These are phyloP conservation scores for Fusarium aywerte DNA, from an alignment of 2,329 filamentous ascomycete genomes.

Conservation along the genomic window DNA sequence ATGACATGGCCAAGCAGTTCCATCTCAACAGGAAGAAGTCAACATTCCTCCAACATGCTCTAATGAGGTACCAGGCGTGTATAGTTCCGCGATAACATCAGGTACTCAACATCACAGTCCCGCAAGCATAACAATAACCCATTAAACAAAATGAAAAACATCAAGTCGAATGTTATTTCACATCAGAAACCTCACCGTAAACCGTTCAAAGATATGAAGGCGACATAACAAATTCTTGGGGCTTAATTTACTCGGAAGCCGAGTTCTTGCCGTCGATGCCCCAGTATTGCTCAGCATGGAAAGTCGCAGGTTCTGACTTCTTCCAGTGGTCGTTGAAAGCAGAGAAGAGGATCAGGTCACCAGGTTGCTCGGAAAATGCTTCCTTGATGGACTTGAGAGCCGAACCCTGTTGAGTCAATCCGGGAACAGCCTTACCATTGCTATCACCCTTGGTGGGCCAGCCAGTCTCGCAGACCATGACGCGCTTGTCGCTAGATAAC, in stretches of 20 bases:
- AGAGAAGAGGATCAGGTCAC: constrained; percentile 76
- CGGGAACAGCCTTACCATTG: constrained; percentile 77
- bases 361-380: constrained; percentile 62
- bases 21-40: constrained; percentile 4
- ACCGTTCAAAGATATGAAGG: constrained; percentile 11
- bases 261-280: constrained; percentile 60
- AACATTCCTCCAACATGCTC: constrained; percentile 1
- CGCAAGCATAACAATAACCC: background rate
- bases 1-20: background rate
- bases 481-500: constrained; percentile 63
- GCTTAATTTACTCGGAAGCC: constrained; percentile 29
- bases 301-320: constrained; percentile 67
- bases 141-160: constrained; percentile 7
- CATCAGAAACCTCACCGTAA: constrained; percentile 6
- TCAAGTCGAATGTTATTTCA: background rate
- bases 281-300: constrained; percentile 81
- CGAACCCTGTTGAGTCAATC: constrained; percentile 69
- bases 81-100: constrained; percentile 16
- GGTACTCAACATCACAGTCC: background rate
- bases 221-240: constrained; percentile 18
- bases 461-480: constrained; percentile 83
- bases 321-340: constrained; percentile 88
- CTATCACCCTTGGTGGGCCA: constrained; percentile 78
- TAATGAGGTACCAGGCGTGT: constrained; percentile 1
- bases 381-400: constrained; percentile 74